phyloP scores from a whole-genome alignment of 331 rosid genomes.

The Cydonia oblonga region DNA sequence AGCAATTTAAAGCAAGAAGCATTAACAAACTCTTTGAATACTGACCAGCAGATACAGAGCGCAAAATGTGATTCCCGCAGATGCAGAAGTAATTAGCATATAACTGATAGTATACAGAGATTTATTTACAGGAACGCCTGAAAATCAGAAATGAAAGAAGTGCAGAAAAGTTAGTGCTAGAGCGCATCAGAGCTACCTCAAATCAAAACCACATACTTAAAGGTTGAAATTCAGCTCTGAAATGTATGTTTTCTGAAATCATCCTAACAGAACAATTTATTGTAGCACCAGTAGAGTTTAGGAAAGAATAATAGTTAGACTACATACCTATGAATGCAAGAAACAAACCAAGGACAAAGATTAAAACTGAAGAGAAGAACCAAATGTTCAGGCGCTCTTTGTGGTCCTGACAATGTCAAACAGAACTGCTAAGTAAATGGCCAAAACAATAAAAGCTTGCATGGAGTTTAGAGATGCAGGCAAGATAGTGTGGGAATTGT shows the following conservation, averaged over 20 bases:
- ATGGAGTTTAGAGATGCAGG: background rate
- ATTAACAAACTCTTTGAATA: background rate
- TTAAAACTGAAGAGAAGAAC: conserved; percentile 42
- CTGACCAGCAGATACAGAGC: conserved; percentile 71
- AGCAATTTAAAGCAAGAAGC: background rate
- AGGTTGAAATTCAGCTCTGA: background rate
- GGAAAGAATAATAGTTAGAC: background rate
- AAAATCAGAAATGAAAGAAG: background rate
- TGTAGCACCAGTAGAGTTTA: background rate
- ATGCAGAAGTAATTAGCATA: conserved; percentile 66
- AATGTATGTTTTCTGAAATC: background rate
- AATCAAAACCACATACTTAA: conserved; percentile 7
- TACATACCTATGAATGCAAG: conserved; percentile 46
- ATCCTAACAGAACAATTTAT: background rate
- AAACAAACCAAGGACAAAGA: conserved; percentile 43
- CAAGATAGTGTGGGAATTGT: conserved; percentile 2
- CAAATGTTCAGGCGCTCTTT: conserved; percentile 48
- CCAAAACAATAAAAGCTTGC: background rate
- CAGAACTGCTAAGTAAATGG: background rate
- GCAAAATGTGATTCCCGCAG: conserved; percentile 65
- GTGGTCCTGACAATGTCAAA: conserved; percentile 55
- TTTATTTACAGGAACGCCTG: conserved; percentile 83
- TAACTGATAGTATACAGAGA: conserved; percentile 72
- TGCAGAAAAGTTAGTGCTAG: background rate
- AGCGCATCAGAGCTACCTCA: background rate